Evolutionary conservation across 345 rosid genomes (phyloP).

Genomic region (Rubroshorea leprosula): DNA sequence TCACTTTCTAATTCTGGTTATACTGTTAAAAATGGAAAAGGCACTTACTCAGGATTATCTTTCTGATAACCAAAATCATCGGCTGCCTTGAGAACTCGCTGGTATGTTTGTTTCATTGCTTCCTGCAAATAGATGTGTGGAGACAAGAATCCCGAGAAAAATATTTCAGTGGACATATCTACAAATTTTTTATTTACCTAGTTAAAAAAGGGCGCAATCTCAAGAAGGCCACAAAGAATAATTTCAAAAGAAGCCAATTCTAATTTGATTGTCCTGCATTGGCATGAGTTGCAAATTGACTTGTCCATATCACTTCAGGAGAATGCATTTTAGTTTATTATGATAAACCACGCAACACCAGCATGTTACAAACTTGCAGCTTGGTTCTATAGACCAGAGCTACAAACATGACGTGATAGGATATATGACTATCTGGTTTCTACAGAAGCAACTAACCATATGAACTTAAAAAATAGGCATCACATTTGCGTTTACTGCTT

Average conservation of each 20-base stretch:
- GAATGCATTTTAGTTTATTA: too few relatives aligned
- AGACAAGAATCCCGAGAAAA: conserved; percentile 10
- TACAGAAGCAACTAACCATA: too few relatives aligned
- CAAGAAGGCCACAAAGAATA: neutral
- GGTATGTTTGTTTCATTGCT: conserved; percentile 90
- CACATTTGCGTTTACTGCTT: neutral
- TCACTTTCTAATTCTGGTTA: too few relatives aligned
- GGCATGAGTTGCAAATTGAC: conserved; percentile 1
- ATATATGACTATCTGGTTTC: too few relatives aligned
- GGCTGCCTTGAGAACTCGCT: conserved; percentile 87
- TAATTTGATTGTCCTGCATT: neutral
- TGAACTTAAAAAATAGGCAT: too few relatives aligned
- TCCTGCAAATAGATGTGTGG: conserved; percentile 47
- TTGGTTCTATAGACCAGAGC: neutral
- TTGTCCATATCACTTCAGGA: neutral
- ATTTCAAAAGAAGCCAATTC: conserved; percentile 7
- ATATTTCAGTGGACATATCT: neutral
- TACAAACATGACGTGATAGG: neutral
- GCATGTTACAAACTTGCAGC: too few relatives aligned
- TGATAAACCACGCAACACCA: too few relatives aligned
- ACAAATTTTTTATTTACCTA: conserved; percentile 1
- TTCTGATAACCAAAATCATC: conserved; percentile 89
- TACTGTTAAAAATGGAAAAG: conserved; percentile 18
- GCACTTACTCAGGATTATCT: conserved; percentile 90
- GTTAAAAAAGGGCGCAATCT: neutral